Evolutionary conservation across 169 alveolate genomes (phyloP).

Genomic region (Cyclospora cayetanensis): DNA sequence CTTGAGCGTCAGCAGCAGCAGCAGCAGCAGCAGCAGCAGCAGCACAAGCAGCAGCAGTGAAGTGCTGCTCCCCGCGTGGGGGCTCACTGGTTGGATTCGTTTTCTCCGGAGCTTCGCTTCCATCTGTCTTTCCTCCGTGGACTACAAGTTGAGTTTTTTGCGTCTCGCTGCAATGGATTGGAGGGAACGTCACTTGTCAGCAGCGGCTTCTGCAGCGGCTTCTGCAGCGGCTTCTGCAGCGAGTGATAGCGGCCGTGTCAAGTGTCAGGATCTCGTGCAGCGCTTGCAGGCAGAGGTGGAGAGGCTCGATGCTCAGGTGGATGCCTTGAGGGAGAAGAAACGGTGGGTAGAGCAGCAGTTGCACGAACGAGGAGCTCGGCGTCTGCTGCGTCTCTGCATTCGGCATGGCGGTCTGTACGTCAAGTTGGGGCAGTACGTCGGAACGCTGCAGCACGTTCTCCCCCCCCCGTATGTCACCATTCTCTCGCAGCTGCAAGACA

Average conservation of each 20-base stretch:
- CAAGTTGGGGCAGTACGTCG: constrained; percentile 82
- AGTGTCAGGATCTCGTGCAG: not conserved
- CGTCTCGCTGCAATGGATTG: not conserved
- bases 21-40: constrained; percentile 61
- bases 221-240: not conserved
- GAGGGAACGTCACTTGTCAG: not conserved
- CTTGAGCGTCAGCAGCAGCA: not conserved
- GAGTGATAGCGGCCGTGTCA: not conserved
- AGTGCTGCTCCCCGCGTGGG: not conserved
- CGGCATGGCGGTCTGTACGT: constrained; percentile 81
- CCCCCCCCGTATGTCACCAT: constrained; percentile 77
- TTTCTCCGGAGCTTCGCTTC: not conserved
- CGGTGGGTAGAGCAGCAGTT: not conserved
- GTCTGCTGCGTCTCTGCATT: constrained; percentile 60
- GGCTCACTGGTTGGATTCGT: not conserved
- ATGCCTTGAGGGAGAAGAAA: not conserved
- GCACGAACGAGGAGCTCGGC: constrained; percentile 35
- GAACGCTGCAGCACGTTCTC: constrained; percentile 74
- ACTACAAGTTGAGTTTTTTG: not conserved
- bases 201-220: not conserved
- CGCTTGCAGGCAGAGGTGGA: not conserved
- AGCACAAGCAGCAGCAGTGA: not conserved
- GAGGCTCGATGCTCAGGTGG: not conserved
- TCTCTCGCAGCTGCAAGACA: constrained; percentile 76
- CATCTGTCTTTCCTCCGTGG: not conserved